Base-by-base conservation (phyloP, 441 rosid species). In the Syzygium malaccense region DNA sequence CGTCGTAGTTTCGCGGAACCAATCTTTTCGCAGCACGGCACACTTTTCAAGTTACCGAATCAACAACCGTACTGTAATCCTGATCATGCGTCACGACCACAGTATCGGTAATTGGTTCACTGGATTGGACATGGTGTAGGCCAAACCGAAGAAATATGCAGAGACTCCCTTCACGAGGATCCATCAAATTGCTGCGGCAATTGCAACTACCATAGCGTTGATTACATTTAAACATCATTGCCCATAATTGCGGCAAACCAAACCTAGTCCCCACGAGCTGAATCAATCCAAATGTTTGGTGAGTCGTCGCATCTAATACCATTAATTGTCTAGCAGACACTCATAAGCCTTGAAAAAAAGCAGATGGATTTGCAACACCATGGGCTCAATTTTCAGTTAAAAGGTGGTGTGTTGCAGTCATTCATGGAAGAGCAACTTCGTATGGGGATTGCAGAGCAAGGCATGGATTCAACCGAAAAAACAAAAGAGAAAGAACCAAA, bases 261-360 rank as follows among this genome's bases (percentile, higher is more conserved):
- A 75, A 75, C 23, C 83, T 23, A 75, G 83, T 41, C 83, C 83
- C 83, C 83, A 75, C 83, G 51, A 23, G 51, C 83, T 75, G 2
- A 41, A 49, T 4, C 86, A 64, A 66, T 75, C 60, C 26, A 33
- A 48, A 90, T 41, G 30, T 26, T 88, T 87, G 88, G 79, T 89
- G 88, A 55, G 88, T 83, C 30, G 84, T 88, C 88, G 87, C 91
- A 90, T 90, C 88, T 87, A 26, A 66, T 87, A 66, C 12, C 87
- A 86, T 71, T 58, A 28, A 32, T 17, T 68, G 45, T 86, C 90
- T 62, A 68, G 60, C 26, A 23, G 85, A 33, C 64, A 84, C 88
- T 91, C 78, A 90, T 90, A 49, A 49, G 87, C 26, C 83, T 79
- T 30, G 62, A 55, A 86, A 66, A 48, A 75, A 87, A 75, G 58